Base-by-base conservation (phyloP, 225 moss, liverwort and hornwort species). In the Sphagnum tenellum region DNA sequence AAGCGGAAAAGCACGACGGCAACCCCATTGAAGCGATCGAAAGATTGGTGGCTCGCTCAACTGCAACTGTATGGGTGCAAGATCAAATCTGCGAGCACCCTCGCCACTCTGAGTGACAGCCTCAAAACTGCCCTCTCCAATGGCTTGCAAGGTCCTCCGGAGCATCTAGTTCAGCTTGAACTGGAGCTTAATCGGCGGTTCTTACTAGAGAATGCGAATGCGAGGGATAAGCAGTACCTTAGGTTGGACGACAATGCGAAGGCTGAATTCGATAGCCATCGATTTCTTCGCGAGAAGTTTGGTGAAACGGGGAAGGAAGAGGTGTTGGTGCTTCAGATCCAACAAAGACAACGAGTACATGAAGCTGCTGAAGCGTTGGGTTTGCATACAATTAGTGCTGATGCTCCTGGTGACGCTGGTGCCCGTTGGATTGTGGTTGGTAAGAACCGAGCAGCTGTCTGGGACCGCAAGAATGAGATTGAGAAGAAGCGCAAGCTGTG, bases 21-120 rank as follows among this genome's bases (percentile, higher is more conserved):
- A 4, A 5, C 12, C 7, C 51, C 12, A 10, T 50, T 62, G 49
- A 59, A 72, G 45, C 60, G 2, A 60, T 9, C 55, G 5, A 73
- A 69, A 63, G 72, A 67, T 13, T 70, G 78, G 72, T 75, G 78
- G 75, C 66, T 67, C 47, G 78, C 75, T 5, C 70, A 78, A 51
- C 47, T 78, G 51, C 65, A 45, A 53, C 67, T 78, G 2, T 58
- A 82, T n/a, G 73, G 70, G 53, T 4, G 75, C 4, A 44, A 46
- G 7, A 11, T 47, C 45, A 68, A 59, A 54, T 1, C 46, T 12
- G 45, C 29, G 4, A 56, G 13, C 9, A 75, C 0, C 10, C 12
- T 63, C 45, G 56, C 52, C 8, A 60, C 70, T 7, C 8, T 70
- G 50, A 52, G 48, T 0, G 4, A 12, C 3, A 7, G 5, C 14